Conservation (phyloP, 2,329 filamentous ascomycete species). For the Alternaria triticina region DNA sequence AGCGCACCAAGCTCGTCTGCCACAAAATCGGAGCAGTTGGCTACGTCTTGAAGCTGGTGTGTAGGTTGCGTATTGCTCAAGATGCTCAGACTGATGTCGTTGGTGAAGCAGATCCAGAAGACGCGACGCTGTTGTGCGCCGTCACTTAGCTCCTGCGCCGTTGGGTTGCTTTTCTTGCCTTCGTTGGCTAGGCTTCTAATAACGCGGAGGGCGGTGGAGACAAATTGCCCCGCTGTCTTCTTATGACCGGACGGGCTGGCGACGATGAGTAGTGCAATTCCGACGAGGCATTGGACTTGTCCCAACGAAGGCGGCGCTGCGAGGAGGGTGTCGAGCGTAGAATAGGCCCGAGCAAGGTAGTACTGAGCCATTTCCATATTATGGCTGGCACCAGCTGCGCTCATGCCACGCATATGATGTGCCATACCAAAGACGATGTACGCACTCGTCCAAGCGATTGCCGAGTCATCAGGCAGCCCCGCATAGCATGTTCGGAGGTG, state of each 20-base stretch:
- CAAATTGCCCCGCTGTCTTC: conserved; percentile 19
- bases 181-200: conserved; percentile 29
- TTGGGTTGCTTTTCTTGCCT: conserved; percentile 6
- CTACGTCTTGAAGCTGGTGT: conserved; percentile 27
- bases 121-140: conserved; percentile 28
- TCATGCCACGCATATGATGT: conserved; percentile 32
- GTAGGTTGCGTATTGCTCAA: conserved; percentile 23
- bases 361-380: conserved; percentile 31
- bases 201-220: conserved; percentile 31
- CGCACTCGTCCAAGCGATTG: conserved; percentile 31
- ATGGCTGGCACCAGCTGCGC: conserved; percentile 20
- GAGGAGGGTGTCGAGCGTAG: conserved; percentile 19
- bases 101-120: conserved; percentile 35
- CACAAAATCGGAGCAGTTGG: conserved; percentile 11
- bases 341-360: conserved; percentile 26
- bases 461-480: conserved; percentile 25
- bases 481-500: conserved; percentile 35
- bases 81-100: conserved; percentile 24
- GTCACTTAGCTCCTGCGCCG: conserved; percentile 5
- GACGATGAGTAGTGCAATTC: conserved; percentile 23
- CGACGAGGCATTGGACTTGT: conserved; percentile 32
- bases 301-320: conserved; percentile 23
- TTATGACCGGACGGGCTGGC: conserved; percentile 15
- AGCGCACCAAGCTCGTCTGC: conserved; percentile 22
- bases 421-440: conserved; percentile 36